Conservation (phyloP, 2,329 filamentous ascomycete genomes). For the Thelonectria rubi region DNA sequence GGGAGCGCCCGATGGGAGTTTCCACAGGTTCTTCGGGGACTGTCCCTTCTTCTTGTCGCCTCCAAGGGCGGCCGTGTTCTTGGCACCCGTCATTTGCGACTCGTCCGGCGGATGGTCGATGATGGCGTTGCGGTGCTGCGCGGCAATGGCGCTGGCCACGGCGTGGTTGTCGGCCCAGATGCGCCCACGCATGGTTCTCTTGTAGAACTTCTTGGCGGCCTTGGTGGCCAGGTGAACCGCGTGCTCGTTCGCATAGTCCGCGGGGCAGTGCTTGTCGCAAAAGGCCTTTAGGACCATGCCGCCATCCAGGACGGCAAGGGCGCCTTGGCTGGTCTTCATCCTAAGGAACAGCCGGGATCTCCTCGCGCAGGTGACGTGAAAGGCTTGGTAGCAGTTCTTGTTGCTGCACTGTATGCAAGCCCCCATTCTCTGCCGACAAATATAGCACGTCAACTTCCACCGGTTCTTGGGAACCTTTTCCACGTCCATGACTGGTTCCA, state of each 20-base stretch:
- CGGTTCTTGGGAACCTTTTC: conserved; percentile 95
- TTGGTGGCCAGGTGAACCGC: conserved; percentile 81
- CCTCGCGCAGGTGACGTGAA: conserved; percentile 95
- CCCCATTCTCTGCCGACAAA: conserved; percentile 97
- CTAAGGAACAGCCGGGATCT: conserved; percentile 88
- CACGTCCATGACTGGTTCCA: conserved; percentile 98
- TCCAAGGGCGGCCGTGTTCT: conserved; percentile 77
- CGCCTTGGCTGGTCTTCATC: conserved; percentile 93
- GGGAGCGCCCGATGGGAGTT: conserved; percentile 91
- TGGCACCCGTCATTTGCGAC: conserved; percentile 83
- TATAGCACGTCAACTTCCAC: conserved; percentile 95
- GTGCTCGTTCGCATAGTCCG: conserved; percentile 88
- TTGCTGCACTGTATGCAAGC: conserved; percentile 98
- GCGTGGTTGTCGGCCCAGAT: conserved; percentile 93
- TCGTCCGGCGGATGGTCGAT: conserved; percentile 81
- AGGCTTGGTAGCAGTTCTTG: conserved; percentile 95
- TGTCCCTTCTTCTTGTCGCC: conserved; percentile 77
- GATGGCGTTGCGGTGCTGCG: conserved; percentile 70
- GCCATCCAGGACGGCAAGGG: conserved; percentile 79
- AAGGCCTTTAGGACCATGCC: conserved; percentile 89
- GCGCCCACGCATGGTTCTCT: conserved; percentile 84
- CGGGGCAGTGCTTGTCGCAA: conserved; percentile 93
- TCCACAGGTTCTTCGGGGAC: conserved; percentile 69
- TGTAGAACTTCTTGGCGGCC: conserved; percentile 89
- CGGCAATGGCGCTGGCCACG: conserved; percentile 82